Evolutionary conservation across 495 filamentous ascomycete species (phyloP), one percentile per base, ranked within the genome.

Genomic region (Collariella sp.): DNA sequence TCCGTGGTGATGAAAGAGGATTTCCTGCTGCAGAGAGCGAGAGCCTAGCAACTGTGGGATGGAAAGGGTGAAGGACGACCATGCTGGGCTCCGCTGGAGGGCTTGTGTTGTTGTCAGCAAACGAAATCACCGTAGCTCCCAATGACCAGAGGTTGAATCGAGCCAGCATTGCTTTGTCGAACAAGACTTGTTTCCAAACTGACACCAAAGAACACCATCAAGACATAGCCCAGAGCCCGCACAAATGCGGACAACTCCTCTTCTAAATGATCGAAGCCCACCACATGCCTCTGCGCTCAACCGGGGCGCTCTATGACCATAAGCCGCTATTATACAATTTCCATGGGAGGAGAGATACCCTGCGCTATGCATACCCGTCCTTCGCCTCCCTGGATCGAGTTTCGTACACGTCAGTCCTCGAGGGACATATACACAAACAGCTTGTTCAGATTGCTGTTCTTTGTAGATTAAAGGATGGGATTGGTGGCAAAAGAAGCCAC

Each of bases 311-410:
- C 56, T 63, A 63, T 65, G 49, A 58, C 61, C 57, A 58, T 59
- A 57, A 53, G 48, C 60, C 60, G 54, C 56, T 68, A 67, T 61
- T 58, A 63, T 68, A 64, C 57, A 63, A 63, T 59, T 56, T 63
- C 47, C 57, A 60, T 56, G 57, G 61, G 66, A 64, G 63, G 61
- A 66, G 66, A 68, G 65, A 68, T 62, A 66, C 57, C 62, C 44
- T 59, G 55, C 65, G 61, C 63, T 66, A 66, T 68, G 65, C 61
- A 63, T 57, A 59, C 59, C 59, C 56, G 41, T 47, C 55, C 53
- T 47, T 29, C 19, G 36, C 16, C 52, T 52, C 50, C 35, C 29
- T 4, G 47, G 16, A 20, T 19, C 46, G 15, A 45, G 35, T 23
- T 60, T 66, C 54, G 62, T 66, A 67, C 64, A 66, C 61, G 41